Percentiles rank a stretch among this genome's conserved stretches.
Conservation (phyloP, 2,329 filamentous ascomycete species). For the Aphanocladium album region DNA sequence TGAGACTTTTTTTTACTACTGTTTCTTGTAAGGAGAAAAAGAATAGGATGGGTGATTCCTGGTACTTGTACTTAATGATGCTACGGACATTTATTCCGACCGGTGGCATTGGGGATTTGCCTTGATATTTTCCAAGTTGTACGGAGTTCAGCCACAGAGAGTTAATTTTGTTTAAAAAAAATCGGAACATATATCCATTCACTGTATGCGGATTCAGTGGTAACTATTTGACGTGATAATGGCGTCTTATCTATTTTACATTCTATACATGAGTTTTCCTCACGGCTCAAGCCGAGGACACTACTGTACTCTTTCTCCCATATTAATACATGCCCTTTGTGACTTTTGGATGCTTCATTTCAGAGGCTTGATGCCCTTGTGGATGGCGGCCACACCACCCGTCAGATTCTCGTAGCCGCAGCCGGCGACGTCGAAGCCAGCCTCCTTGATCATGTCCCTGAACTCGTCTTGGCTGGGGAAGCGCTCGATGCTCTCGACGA, state of each 20-base stretch:
- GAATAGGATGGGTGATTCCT: constrained; percentile 10
- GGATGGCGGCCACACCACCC: constrained; percentile 88
- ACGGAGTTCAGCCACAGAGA: constrained; percentile 14
- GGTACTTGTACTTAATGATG: constrained; percentile 14
- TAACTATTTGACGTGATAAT: background rate
- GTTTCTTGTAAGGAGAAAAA: constrained; percentile 4
- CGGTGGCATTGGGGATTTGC: constrained; percentile 13
- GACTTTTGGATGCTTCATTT: constrained; percentile 13
- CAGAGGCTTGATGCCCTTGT: constrained; percentile 86
- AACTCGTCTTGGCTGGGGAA: constrained; percentile 88
- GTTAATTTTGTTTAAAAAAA: constrained; percentile 12
- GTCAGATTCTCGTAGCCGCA: constrained; percentile 86
- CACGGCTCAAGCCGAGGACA: background rate
- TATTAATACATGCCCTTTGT: background rate
- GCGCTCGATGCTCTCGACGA: constrained; percentile 94
- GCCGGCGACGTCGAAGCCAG: constrained; percentile 80
- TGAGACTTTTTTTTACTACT: background rate
- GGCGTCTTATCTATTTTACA: background rate
- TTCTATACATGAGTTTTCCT: background rate
- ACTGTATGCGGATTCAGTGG: background rate
- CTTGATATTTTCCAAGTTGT: constrained; percentile 12
- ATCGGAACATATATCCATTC: constrained; percentile 10
- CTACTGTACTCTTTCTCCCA: background rate
- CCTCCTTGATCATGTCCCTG: constrained; percentile 72
- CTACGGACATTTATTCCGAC: constrained; percentile 1